These are phyloP conservation scores for Thymus mandschuricus DNA, from an alignment of 257 asterid species.

Conservation along the genomic window DNA sequence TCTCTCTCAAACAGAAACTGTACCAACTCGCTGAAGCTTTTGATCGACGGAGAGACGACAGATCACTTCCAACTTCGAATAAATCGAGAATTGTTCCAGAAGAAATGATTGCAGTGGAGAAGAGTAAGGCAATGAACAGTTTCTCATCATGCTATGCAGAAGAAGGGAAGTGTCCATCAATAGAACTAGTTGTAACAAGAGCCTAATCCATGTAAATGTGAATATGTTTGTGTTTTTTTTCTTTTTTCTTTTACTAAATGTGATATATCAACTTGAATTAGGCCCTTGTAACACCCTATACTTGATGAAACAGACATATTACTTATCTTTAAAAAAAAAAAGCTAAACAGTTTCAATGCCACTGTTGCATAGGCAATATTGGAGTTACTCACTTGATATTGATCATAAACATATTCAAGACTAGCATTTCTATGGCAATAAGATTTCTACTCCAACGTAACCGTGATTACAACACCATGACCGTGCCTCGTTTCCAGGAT, in stretches of 20 bases:
- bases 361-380: too few relatives aligned
- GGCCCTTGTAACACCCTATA: neutral
- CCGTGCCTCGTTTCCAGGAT: too few relatives aligned
- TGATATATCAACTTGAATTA: neutral
- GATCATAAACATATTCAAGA: too few relatives aligned
- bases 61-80: neutral
- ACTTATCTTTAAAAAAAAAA: too few relatives aligned
- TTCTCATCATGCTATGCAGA: neutral
- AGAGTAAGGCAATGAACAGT: neutral
- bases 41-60: neutral
- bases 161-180: neutral
- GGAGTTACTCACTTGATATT: too few relatives aligned
- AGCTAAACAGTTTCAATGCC: too few relatives aligned
- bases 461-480: too few relatives aligned
- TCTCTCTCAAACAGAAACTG: neutral
- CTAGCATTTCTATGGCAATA: too few relatives aligned
- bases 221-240: neutral
- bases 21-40: neutral
- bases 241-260: neutral
- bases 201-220: neutral
- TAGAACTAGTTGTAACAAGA: neutral
- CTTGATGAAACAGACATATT: too few relatives aligned
- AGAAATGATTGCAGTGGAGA: neutral
- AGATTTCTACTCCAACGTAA: too few relatives aligned
- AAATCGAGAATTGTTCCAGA: neutral